Evolutionary conservation across 441 rosid species (phyloP), one percentile per base, ranked within the genome.

Genomic region (Populus tomentosa): DNA sequence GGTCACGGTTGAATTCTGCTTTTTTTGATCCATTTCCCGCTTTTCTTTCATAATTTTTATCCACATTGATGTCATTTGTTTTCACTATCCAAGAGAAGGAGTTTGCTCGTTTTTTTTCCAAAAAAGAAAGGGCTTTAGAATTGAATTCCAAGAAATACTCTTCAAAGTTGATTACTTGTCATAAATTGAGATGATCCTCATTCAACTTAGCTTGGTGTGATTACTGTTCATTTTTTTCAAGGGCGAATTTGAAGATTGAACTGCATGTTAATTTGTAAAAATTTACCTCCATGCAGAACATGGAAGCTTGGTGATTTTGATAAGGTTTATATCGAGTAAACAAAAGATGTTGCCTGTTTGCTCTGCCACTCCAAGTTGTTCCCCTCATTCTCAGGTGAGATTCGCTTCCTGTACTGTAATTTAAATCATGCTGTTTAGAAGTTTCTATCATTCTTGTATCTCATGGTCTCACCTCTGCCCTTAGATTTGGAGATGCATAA

Each of bases 381-480:
- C 89, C 75, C 84, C 91, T 74, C 90, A 87, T 79, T 76, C 92
- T 83, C 91, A 86, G 98, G 98, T 94, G 71, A 84, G 80, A 38
- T 21, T 83, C 67, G 20, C 35, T 18, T 70, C 68, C 42, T 24
- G 24, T 53, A 6, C 32, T 56, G 62, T 56, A 56, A 56, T 56
- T 53, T 59, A n/a, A 59, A n/a, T 59, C 64, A 3, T 8, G 26
- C 4, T 32, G 18, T n/a, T 65, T 16, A 20, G 23, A 30, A 21
- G 61, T 38, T 67, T 59, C 64, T 59, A 21, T 59, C 64, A 59
- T 59, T 3, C 64, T 3, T 59, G 11, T n/a, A 59, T 9, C 64
- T 21, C 13, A 46, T 10, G 26, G 23, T 59, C n/a, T 59, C 64
- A 59, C 3, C 13, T n/a, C 21, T 59, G 64, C 64, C 64, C 26